Conservation (phyloP, 75 land plant species). For the Chamaecyparis obtusa region DNA sequence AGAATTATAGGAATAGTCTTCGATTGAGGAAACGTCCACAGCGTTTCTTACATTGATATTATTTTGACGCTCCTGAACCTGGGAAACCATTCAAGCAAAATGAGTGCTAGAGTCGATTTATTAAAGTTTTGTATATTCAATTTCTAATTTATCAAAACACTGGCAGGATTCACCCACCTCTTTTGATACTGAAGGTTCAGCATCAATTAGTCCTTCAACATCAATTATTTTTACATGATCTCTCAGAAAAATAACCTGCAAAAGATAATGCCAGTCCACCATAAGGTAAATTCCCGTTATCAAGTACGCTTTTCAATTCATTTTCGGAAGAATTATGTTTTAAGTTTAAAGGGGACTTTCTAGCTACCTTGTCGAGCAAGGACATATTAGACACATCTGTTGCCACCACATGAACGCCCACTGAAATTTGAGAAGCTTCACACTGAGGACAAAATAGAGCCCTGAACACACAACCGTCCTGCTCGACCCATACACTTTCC, state of each 20-base stretch:
- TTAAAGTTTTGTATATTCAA: neutral
- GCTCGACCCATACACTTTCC: constrained; percentile 60
- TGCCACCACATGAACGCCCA: constrained; percentile 68
- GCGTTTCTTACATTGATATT: neutral
- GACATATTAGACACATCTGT: constrained; percentile 50
- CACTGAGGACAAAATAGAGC: constrained; percentile 62
- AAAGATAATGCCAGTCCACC: neutral
- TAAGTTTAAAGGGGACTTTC: neutral
- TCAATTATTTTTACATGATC: constrained; percentile 29
- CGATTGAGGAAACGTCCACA: constrained; percentile 10
- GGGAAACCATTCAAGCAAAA: neutral
- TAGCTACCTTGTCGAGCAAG: constrained; percentile 59
- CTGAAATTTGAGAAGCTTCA: constrained; percentile 21
- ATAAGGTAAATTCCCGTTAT: neutral
- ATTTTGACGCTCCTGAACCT: neutral
- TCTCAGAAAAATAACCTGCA: constrained; percentile 46
- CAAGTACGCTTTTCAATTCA: neutral
- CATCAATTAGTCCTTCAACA: constrained; percentile 23
- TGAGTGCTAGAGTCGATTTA: neutral
- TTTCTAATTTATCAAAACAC: neutral
- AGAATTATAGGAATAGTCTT: constrained; percentile 30
- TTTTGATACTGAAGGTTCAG: constrained; percentile 9
- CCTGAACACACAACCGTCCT: constrained; percentile 83
- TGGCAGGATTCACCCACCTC: neutral
- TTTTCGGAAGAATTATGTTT: neutral